A percentile compares a stretch with the other conserved stretches of the same genome.
These are phyloP conservation scores for Colletotrichum falcatum DNA, from an alignment of 2,329 filamentous ascomycete species.

Conservation along the genomic window DNA sequence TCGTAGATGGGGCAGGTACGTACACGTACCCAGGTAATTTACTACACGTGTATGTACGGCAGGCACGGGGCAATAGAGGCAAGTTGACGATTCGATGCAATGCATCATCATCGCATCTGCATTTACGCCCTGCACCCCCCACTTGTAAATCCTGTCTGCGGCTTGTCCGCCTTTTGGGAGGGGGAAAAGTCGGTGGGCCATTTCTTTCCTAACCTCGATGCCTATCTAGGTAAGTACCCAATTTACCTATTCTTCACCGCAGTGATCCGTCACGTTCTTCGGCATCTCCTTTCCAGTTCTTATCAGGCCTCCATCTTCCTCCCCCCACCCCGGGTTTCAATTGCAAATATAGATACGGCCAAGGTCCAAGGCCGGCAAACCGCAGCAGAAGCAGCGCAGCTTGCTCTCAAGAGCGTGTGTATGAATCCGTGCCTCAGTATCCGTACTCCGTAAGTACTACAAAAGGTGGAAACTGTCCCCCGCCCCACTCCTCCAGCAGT, in stretches of 20 bases:
- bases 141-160: background rate
- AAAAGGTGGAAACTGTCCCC: background rate
- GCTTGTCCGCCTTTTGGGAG: background rate
- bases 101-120: slow-evolving; percentile 5
- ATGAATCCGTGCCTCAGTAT: background rate
- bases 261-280: background rate
- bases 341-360: background rate
- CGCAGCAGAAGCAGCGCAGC: background rate
- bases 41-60: background rate
- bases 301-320: background rate
- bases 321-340: too few species aligned
- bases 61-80: background rate
- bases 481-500: slow-evolving; percentile 23
- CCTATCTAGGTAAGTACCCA: too few species aligned
- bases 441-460: background rate
- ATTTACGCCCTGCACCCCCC: background rate
- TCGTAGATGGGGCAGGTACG: background rate
- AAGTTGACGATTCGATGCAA: background rate
- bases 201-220: background rate
- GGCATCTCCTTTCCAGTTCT: background rate
- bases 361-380: slow-evolving; percentile 12
- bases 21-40: background rate
- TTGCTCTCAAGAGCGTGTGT: too few species aligned
- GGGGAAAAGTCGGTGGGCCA: background rate
- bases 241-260: background rate